These are phyloP conservation scores for Naganishia kalamii DNA, from an alignment of 768 basidiomycete species.

Conservation along the genomic window DNA sequence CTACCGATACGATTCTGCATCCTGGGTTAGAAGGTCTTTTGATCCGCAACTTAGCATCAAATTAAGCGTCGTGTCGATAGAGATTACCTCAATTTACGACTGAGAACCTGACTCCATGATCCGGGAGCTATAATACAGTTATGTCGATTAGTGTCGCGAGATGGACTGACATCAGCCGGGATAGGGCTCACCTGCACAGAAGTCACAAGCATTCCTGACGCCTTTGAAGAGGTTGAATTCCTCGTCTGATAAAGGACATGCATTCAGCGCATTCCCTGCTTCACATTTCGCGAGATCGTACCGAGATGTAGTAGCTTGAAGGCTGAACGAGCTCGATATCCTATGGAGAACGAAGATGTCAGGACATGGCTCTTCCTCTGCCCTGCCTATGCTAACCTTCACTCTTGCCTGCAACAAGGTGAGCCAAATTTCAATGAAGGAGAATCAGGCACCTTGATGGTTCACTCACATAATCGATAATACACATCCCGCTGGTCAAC, in stretches of 20 bases:
- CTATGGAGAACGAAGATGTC: slow-evolving; percentile 14
- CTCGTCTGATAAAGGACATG: slow-evolving; percentile 23
- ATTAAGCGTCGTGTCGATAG: not conserved
- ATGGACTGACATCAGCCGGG: not conserved
- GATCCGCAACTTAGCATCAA: not conserved
- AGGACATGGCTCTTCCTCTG: not conserved
- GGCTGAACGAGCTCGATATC: slow-evolving; percentile 44
- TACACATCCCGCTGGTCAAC: slow-evolving; percentile 45
- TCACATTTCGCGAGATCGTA: not conserved
- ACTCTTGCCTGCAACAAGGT: slow-evolving; percentile 20
- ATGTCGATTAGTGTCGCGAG: not conserved
- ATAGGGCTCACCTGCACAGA: slow-evolving; percentile 33
- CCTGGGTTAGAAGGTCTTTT: not conserved
- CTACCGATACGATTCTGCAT: slow-evolving; percentile 43
- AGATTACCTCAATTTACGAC: slow-evolving; percentile 26
- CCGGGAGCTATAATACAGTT: slow-evolving; percentile 25
- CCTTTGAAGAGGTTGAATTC: slow-evolving; percentile 44
- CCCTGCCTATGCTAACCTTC: slow-evolving; percentile 11
- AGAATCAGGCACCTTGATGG: not conserved
- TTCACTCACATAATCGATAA: slow-evolving; percentile 39
- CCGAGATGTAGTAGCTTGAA: slow-evolving; percentile 44
- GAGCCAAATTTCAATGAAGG: not conserved
- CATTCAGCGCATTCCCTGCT: not conserved
- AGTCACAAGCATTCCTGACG: slow-evolving; percentile 42
- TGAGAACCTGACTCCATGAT: slow-evolving; percentile 29